Base-by-base conservation (phyloP, 345 rosid species). In the Citrus trifoliata region DNA sequence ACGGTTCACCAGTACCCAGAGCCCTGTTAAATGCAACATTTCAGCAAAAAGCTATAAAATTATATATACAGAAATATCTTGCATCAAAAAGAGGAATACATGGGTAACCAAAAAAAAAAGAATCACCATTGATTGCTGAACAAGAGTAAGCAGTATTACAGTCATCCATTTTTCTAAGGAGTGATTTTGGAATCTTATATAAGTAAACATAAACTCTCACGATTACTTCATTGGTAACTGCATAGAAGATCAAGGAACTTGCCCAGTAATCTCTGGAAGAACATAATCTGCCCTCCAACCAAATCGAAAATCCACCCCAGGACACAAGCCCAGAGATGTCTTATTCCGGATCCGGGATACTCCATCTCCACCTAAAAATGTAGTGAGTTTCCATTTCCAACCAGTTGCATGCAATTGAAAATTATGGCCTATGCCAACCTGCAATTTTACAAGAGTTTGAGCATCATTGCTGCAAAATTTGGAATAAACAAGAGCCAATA, bases 241-340 rank as follows among this genome's bases (percentile, higher is more conserved):
- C 4, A 58, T 28, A 75, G 56, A 77, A 67, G 56, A 76, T 66
- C 46, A 76, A 85, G 70, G 70, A 80, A 84, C 90, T 83, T 90
- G 35, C 99, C 99, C 98, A 4, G 93, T 89, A 77, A 92, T 48
- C 83, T 95, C 98, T 0, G 97, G 99, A 80, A 95, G 83, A 79
- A 93, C 90, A 80, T 88, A 95, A 84, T 92, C 97, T 71, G 98
- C 99, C 80, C 86, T 91, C 98, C 98, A 95, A 18, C 95, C 93
- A 80, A 95, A 90, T 58, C 97, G 92, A 10, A 95, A 83, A 90
- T 92, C 97, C 59, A 92, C 33, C 74, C 97, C 97, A 77, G 98
- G 97, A 87, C 78, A 90, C 79, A 91, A 74, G 61, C 96, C 96
- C 70, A 93, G 80, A 4, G 93, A 83, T 59, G 99, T 91, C 88